A percentile compares a stretch with the other conserved stretches of the same genome.
These are phyloP conservation scores for Stenocarpella maydis DNA, from an alignment of 2,329 filamentous ascomycete species.

Conservation along the genomic window DNA sequence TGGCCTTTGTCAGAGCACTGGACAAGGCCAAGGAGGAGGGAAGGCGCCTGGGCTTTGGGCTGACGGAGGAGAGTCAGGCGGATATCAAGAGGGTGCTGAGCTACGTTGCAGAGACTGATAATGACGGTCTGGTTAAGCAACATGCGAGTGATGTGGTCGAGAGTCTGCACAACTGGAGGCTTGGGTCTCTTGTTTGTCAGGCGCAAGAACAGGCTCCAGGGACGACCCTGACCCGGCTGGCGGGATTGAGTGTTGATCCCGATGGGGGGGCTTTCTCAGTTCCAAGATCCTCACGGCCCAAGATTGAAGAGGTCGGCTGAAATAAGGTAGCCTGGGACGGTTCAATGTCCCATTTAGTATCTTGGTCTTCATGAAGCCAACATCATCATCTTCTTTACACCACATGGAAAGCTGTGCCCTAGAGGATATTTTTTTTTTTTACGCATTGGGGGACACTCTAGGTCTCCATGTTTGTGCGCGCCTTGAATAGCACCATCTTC, in stretches of 20 bases:
- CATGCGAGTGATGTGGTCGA: conserved; percentile 74
- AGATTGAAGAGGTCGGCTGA: conserved; percentile 70
- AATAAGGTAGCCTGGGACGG: neutral
- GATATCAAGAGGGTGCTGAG: conserved; percentile 69
- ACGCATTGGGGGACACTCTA: no score
- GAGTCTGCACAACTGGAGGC: conserved; percentile 68
- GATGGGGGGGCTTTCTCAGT: conserved; percentile 29
- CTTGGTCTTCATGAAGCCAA: no score
- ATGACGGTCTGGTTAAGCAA: conserved; percentile 72
- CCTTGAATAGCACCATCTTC: neutral
- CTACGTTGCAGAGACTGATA: conserved; percentile 72
- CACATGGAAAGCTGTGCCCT: neutral
- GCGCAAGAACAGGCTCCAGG: conserved; percentile 36
- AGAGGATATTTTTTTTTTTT: no score
- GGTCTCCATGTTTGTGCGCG: no score
- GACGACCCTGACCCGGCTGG: conserved; percentile 45
- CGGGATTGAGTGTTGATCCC: conserved; percentile 54
- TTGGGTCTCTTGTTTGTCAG: conserved; percentile 45
- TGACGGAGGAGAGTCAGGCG: conserved; percentile 62
- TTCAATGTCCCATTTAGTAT: neutral
- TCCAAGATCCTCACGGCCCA: conserved; percentile 44
- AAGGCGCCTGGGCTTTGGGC: conserved; percentile 59
- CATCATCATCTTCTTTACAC: neutral
- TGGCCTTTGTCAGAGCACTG: conserved; percentile 68
- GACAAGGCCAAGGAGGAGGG: conserved; percentile 59